Evolutionary conservation across 306 rosid species (phyloP), one percentile per base, ranked within the genome.

Genomic region (Prunus dulcis): DNA sequence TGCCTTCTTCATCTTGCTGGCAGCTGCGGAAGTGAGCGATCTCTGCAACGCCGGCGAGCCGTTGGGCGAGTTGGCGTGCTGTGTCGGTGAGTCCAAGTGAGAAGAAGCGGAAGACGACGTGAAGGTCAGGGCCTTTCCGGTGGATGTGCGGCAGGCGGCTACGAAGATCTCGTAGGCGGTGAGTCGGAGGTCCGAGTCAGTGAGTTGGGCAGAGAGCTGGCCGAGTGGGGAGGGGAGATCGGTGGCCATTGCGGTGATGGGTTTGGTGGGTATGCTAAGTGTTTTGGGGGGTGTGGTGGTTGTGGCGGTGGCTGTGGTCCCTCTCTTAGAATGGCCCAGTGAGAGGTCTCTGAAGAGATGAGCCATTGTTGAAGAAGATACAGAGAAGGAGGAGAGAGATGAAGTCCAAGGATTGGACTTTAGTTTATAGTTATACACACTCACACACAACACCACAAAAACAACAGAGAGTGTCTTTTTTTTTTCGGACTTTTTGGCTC

Each of bases 81-180:
- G 88, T 41, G 51, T 79, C 3, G 88, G 88, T 18, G 96, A 90
- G 46, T 83, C 58, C 14, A 15, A 49, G 17, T 49, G 53, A 49
- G 53, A 49, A 4, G 90, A 72, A 55, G 84, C 64, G 1, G 89
- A 47, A 57, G 82, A 75, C 8, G 93, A 14, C 2, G 66, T 78
- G 75, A 50, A 90, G 10, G 81, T 85, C 18, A 95, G 88, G 1
- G 94, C 84, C 82, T 92, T 92, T 0, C 97, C 97, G 27, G 97
- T 75, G 60, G 97, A 90, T 15, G 97, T 90, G 0, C 97, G 97
- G 81, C 99, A 95, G 2, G 86, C 96, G 68, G 99, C 96, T 57
- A 95, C 88, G 88, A 95, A 95, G 97, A 95, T 91, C 97, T 95
- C 99, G 88, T 82, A 95, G 12, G 99, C 93, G 25, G 90, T 92